Conservation (phyloP, 1,284 basidiomycete species). For the Coniferiporia weirii region DNA sequence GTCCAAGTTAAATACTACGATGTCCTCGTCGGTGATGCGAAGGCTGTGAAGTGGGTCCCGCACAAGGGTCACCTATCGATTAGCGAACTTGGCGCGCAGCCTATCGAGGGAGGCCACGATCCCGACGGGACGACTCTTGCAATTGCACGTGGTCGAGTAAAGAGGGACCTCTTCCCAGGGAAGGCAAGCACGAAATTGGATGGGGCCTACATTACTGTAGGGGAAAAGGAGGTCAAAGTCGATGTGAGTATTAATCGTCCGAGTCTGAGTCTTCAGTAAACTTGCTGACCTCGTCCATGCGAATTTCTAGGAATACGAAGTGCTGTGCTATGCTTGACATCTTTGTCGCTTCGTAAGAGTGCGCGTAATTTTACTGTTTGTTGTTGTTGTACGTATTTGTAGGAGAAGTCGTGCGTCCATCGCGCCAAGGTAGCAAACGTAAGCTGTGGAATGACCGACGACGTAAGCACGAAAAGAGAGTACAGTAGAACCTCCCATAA, state of each 20-base stretch:
- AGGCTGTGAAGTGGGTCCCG: conserved; percentile 54
- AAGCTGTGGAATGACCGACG: too few relatives aligned
- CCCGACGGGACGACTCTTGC: conserved; percentile 55
- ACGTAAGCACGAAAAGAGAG: too few relatives aligned
- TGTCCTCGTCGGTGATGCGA: conserved; percentile 61
- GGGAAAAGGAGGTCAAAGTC: conserved; percentile 41
- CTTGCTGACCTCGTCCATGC: not conserved
- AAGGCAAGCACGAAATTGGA: conserved; percentile 55
- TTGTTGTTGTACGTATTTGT: too few relatives aligned
- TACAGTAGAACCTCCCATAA: too few relatives aligned
- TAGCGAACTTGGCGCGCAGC: conserved; percentile 31
- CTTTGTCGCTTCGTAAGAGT: too few relatives aligned
- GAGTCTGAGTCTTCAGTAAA: not conserved
- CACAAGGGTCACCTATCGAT: conserved; percentile 42
- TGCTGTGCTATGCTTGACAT: not conserved
- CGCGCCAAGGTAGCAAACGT: too few relatives aligned
- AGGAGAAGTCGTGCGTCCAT: too few relatives aligned
- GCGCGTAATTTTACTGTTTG: too few relatives aligned
- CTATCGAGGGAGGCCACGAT: conserved; percentile 66
- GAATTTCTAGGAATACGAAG: not conserved
- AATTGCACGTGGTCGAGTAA: conserved; percentile 46
- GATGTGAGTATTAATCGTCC: conserved; percentile 26
- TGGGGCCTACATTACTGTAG: conserved; percentile 49
- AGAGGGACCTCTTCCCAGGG: conserved; percentile 50
- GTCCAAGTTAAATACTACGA: conserved; percentile 14